A percentile compares a stretch with the other conserved stretches of the same genome.
Conservation (phyloP, 1,284 basidiomycete genomes). For the Papiliotrema terrestris region DNA sequence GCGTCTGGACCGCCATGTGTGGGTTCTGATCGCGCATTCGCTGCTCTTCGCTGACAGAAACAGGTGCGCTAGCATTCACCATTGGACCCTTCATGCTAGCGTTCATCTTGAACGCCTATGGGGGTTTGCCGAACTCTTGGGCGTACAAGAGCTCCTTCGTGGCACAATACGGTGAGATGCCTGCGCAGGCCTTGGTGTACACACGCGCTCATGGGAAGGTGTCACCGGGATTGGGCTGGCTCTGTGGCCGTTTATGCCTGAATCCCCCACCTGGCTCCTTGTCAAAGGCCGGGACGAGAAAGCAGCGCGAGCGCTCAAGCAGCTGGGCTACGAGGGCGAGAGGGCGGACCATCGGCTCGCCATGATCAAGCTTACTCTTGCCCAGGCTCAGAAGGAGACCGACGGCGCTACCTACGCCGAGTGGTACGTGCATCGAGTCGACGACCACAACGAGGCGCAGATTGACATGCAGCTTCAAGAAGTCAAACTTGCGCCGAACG, state of each 20-base stretch:
- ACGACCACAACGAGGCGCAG: background rate
- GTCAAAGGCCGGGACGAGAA: background rate
- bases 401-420: background rate
- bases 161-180: background rate
- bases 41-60: background rate
- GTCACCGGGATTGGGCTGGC: background rate
- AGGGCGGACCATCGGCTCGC: background rate
- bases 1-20: background rate
- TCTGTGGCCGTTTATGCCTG: constrained; percentile 3
- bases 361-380: background rate
- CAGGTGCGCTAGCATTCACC: background rate
- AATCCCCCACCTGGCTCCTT: constrained; percentile 4
- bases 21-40: background rate
- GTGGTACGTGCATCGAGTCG: background rate
- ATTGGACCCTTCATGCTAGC: background rate
- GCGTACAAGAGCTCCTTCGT: constrained; percentile 1
- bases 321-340: background rate
- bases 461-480: constrained; percentile 1
- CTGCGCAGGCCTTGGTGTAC: background rate
- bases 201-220: background rate
- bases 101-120: constrained; percentile 3
- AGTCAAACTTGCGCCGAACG: constrained; percentile 2
- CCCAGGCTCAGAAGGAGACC: background rate
- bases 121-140: background rate
- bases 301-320: background rate